Evolutionary conservation across 2,329 filamentous ascomycete species (phyloP).

Genomic region (Sporothrix protearum): DNA sequence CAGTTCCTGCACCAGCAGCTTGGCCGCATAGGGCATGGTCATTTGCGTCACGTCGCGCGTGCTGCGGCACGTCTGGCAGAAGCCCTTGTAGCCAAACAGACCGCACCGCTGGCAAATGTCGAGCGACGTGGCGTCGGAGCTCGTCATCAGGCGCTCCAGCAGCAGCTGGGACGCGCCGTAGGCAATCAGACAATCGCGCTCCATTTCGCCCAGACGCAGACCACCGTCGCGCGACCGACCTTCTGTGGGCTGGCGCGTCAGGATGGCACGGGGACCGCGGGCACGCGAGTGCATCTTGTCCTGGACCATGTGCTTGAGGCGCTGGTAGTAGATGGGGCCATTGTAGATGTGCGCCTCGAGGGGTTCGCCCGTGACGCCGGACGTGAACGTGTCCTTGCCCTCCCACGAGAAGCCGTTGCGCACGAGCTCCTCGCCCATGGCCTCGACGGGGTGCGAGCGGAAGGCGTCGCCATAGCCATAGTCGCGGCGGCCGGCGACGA

Average conservation of each 20-base stretch:
- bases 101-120: conserved; percentile 94
- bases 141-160: conserved; percentile 90
- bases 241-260: conserved; percentile 94
- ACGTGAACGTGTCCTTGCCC: conserved; percentile 95
- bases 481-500: conserved; percentile 77
- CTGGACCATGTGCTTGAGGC: conserved; percentile 99
- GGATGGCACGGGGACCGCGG: conserved; percentile 81
- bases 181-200: conserved; percentile 94
- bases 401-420: conserved; percentile 92
- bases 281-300: conserved; percentile 99
- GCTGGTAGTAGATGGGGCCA: conserved; percentile 98
- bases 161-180: conserved; percentile 93
- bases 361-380: conserved; percentile 89
- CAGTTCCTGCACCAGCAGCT: conserved; percentile 91
- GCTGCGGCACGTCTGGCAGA: conserved; percentile 88
- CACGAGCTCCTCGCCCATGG: conserved; percentile 82
- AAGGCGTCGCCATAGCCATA: conserved; percentile 80
- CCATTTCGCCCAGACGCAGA: conserved; percentile 94
- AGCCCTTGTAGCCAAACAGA: conserved; percentile 91
- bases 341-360: conserved; percentile 97
- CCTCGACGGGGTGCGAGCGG: conserved; percentile 78
- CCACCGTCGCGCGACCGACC: conserved; percentile 90
- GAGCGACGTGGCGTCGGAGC: conserved; percentile 82
- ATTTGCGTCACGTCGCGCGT: conserved; percentile 83
- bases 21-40: conserved; percentile 96